phyloP scores from a whole-genome alignment of 139 green algal genomes.

The Tetraselmis chui region DNA sequence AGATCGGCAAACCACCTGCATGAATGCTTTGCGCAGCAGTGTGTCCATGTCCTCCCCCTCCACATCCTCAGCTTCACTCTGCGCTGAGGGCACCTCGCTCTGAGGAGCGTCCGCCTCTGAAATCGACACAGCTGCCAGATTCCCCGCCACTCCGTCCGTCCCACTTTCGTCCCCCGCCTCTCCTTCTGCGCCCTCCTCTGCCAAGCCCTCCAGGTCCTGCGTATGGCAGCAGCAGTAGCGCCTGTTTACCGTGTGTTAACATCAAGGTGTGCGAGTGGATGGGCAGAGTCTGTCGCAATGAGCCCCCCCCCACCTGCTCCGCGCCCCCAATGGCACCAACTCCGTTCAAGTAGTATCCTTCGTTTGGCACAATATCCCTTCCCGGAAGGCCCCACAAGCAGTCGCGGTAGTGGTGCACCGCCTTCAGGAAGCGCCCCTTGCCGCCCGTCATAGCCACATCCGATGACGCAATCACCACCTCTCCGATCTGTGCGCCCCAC shows the following conservation, averaged over 20 bases:
- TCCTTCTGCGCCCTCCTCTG: background rate
- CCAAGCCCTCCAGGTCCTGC: background rate
- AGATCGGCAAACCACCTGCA: no score
- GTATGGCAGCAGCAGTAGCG: no score
- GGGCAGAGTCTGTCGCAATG: no score
- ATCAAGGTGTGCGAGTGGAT: no score
- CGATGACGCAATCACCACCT: background rate
- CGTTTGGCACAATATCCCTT: slow-evolving; percentile 29
- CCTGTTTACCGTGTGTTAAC: no score
- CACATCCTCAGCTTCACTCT: background rate
- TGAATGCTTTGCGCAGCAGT: slow-evolving; percentile 36
- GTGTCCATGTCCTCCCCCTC: slow-evolving; percentile 40
- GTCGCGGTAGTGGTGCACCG: slow-evolving; percentile 47
- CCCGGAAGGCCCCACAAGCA: slow-evolving; percentile 33
- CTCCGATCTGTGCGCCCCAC: no score
- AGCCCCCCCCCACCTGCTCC: background rate
- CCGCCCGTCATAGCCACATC: background rate
- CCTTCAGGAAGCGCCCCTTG: slow-evolving; percentile 45
- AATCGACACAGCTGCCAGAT: background rate
- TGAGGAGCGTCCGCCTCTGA: no score
- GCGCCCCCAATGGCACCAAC: slow-evolving; percentile 23
- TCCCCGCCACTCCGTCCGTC: background rate
- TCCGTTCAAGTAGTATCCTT: slow-evolving; percentile 30
- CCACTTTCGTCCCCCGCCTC: slow-evolving; percentile 3
- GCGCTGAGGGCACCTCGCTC: background rate